Percentiles rank a stretch among this genome's conserved stretches.
Conservation (phyloP, 257 asterid species). For the Jacaranda copaia region DNA sequence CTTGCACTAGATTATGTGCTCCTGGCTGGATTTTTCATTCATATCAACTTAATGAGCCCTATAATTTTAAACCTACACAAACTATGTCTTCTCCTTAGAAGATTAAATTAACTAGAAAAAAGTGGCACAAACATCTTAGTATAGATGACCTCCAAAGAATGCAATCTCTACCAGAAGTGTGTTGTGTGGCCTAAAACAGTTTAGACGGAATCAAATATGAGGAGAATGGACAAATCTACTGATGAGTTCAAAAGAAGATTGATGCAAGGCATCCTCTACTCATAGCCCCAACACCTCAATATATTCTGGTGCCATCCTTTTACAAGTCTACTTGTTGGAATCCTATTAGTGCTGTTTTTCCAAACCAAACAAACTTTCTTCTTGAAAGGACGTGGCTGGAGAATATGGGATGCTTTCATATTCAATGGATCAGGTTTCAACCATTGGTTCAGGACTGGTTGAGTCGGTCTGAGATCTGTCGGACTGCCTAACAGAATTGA, state of each 20-base stretch:
- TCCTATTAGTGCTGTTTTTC: neutral
- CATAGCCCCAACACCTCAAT: neutral
- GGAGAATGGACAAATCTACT: neutral
- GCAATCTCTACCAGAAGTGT: neutral
- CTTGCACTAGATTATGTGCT: neutral
- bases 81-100: no score
- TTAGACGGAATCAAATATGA: slow-evolving; percentile 4
- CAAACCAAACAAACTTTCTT: neutral
- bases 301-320: slow-evolving; percentile 1
- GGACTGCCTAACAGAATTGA: slow-evolving; percentile 83
- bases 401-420: neutral
- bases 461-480: slow-evolving; percentile 59
- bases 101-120: no score
- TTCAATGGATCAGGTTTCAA: slow-evolving; percentile 63
- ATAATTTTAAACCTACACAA: neutral
- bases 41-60: no score
- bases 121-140: neutral
- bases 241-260: neutral
- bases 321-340: slow-evolving; percentile 13
- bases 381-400: neutral
- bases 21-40: neutral
- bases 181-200: slow-evolving; percentile 4
- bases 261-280: neutral
- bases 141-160: neutral
- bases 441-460: slow-evolving; percentile 88